Base-by-base conservation (phyloP, 345 rosid species). In the Nephelium lappaceum region DNA sequence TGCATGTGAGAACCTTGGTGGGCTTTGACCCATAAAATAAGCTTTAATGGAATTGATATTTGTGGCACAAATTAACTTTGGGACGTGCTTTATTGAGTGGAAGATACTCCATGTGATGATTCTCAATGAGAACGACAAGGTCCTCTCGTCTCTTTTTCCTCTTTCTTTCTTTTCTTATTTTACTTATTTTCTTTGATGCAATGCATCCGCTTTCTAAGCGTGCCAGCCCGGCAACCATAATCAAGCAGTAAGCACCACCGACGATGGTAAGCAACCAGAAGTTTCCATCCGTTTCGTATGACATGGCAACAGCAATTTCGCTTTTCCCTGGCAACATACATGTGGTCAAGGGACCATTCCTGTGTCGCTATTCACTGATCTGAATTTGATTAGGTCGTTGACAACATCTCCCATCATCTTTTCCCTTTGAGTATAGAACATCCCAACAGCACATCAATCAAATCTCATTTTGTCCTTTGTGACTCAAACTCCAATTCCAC, bases 21-120 rank as follows among this genome's bases (percentile, higher is more conserved):
- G 72, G 85, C 82, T 79, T 83, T 83, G 87, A 83, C 86, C 86
- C 71, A 79, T 74, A 77, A 11, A 81, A 65, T 57, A 58, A 67
- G 16, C 69, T 58, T 58, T 58, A 58, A 58, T 58, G 11, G 63
- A 58, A 19, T 58, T 58, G 23, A 3, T 61, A 18, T 61, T 9
- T 67, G 85, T 69, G 83, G 81, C 67, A 71, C 79, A 61, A 77
- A 60, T 60, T 60, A 60, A 74, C 62, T 60, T 61, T 49, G 75
- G 73, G 71, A 49, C 57, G 27, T 24, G 74, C 41, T 69, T 49
- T 25, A 4, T 69, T 74, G 73, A 79, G 79, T 77, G 63, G 74
- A 71, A 61, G 79, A 74, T 60, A 79, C 77, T 41, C 82, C 67
- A 47, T 75, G 38, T 69, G 78, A 67, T 76, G 71, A 62, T 79